phyloP scores from a whole-genome alignment of 805 yeast genomes.

The Kluyveromyces siamensis region DNA sequence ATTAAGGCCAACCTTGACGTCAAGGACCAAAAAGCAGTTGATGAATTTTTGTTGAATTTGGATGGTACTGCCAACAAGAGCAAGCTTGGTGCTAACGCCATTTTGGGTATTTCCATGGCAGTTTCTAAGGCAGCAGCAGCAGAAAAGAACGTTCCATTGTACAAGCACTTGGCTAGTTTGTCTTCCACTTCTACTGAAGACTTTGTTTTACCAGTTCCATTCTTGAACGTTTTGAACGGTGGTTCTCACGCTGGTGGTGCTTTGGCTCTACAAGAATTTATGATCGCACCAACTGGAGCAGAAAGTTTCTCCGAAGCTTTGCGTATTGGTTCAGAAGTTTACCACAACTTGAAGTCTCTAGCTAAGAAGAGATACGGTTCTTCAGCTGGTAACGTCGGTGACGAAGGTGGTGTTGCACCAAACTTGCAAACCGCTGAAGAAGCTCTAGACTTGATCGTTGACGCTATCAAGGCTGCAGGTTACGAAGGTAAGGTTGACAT shows the following conservation, averaged over 20 bases:
- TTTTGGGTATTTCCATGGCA: constrained; percentile 95
- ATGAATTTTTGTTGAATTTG: constrained; percentile 72
- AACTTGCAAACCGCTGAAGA: constrained; percentile 90
- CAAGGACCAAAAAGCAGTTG: constrained; percentile 77
- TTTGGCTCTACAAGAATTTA: constrained; percentile 98
- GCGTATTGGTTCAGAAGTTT: constrained; percentile 95
- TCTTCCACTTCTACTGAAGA: constrained; percentile 64
- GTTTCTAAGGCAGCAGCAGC: constrained; percentile 98
- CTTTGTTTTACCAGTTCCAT: constrained; percentile 95
- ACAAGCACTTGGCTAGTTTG: constrained; percentile 80
- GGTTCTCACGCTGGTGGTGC: constrained; percentile 99
- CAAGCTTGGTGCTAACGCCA: constrained; percentile 97
- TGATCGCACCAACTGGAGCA: constrained; percentile 96
- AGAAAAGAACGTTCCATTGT: constrained; percentile 86
- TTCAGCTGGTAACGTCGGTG: constrained; percentile 99
- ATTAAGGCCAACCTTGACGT: constrained; percentile 74
- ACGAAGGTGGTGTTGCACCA: constrained; percentile 99
- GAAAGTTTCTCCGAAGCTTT: constrained; percentile 87
- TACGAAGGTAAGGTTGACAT: constrained; percentile 87
- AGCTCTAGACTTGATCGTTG: constrained; percentile 90
- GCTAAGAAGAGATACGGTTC: constrained; percentile 95
- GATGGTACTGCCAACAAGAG: constrained; percentile 98
- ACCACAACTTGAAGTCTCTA: constrained; percentile 89
- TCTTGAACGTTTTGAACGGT: constrained; percentile 98
- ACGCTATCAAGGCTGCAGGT: constrained; percentile 88